Base-by-base conservation (phyloP, 139 green algal genomes). In the Diplosphaera chodatii region DNA sequence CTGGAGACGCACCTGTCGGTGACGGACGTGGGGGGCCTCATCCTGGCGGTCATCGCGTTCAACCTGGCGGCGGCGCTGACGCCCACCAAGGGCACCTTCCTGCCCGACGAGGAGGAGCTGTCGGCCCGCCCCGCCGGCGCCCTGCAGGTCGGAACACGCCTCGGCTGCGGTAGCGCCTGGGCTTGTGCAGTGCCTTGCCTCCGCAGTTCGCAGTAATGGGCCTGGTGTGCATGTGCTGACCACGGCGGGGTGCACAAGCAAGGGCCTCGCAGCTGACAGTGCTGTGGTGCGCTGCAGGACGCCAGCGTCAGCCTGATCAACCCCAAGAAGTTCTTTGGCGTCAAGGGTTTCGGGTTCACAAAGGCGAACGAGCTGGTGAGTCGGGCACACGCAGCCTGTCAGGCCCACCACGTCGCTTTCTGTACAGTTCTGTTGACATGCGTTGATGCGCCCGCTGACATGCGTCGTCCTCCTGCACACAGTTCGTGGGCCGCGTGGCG, bases 401-500 rank as follows among this genome's bases (percentile, higher is more conserved):
- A n/a, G n/a, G n/a, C n/a, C n/a, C n/a, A 48, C 6, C 37, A 48
- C 37, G 8, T 10, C 10, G 37, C 37, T 48, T 48, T 10, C 37
- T 48, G 37, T n/a, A n/a, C n/a, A n/a, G n/a, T n/a, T n/a, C n/a
- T n/a, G n/a, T n/a, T n/a, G n/a, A n/a, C n/a, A n/a, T n/a, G n/a
- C n/a, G n/a, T n/a, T n/a, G n/a, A n/a, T n/a, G n/a, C n/a, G 64
- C 55, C 59, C 66, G 73, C 40, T n/a, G n/a, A n/a, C n/a, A n/a
- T n/a, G n/a, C n/a, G n/a, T n/a, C n/a, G n/a, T n/a, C n/a, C n/a
- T n/a, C n/a, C n/a, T 59, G 48, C 31, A 5, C 94, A 10, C 37
- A 48, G 55, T 95, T 95, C 70, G 89, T 92, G 15, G 89, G 89
- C 31, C 75, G 89, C 64, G 64, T 94, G 76, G 89, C 89, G 27